phyloP scores from a whole-genome alignment of 306 rosid genomes.

The Malus fusca region DNA sequence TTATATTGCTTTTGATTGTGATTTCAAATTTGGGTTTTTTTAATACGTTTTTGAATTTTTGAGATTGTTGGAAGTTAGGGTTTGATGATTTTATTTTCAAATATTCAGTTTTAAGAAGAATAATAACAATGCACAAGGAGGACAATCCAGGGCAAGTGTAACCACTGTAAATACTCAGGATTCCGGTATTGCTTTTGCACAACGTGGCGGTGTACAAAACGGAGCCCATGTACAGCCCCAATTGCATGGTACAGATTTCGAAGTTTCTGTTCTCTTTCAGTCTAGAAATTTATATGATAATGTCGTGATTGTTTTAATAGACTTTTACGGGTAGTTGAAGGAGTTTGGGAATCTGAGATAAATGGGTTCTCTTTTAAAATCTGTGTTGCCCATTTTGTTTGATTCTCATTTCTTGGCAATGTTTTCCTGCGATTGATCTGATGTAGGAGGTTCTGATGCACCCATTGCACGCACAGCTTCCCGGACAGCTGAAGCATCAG shows the following conservation, averaged over 20 bases:
- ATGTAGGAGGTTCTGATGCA: slow-evolving; percentile 49
- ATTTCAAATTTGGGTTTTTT: neutral
- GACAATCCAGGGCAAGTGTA: slow-evolving; percentile 66
- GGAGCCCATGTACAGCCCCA: slow-evolving; percentile 55
- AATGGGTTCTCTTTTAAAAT: neutral
- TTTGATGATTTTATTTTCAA: slow-evolving; percentile 11
- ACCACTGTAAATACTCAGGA: slow-evolving; percentile 43
- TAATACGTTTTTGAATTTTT: neutral
- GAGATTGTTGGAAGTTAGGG: neutral
- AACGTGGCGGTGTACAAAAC: slow-evolving; percentile 38
- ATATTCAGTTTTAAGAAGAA: slow-evolving; percentile 57
- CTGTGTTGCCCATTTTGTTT: neutral
- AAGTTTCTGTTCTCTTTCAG: neutral
- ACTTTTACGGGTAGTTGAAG: neutral
- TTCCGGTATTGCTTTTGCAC: slow-evolving; percentile 33
- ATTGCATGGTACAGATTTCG: slow-evolving; percentile 46
- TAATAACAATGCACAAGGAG: slow-evolving; percentile 76
- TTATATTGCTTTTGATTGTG: slow-evolving; percentile 4
- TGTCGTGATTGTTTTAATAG: neutral
- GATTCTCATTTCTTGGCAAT: slow-evolving; percentile 8
- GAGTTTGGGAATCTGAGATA: neutral
- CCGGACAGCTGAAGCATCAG: slow-evolving; percentile 49
- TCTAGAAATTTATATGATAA: neutral
- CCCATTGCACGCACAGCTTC: slow-evolving; percentile 37
- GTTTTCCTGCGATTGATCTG: neutral